Conservation (phyloP, 345 rosid genomes). For the Salix koriyanagi region DNA sequence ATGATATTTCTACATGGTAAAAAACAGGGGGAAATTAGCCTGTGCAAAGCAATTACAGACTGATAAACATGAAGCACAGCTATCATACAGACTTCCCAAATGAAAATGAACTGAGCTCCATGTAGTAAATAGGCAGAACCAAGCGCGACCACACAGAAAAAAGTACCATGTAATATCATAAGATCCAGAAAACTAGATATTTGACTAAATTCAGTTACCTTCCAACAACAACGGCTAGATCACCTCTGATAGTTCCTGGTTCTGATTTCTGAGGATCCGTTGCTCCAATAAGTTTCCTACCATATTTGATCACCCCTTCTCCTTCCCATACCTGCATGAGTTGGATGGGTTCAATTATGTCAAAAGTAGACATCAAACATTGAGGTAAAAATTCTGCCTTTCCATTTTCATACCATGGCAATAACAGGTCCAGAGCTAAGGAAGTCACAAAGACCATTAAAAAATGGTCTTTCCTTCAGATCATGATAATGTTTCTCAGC, state of each 20-base stretch:
- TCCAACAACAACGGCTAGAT: constrained; percentile 89
- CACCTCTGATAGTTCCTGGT: constrained; percentile 97
- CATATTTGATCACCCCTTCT: constrained; percentile 88
- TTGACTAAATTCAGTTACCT: constrained; percentile 43
- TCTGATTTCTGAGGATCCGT: constrained; percentile 99
- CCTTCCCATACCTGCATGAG: constrained; percentile 93
- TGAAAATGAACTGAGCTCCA: no score
- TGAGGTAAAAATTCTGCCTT: background rate
- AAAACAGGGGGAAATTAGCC: background rate
- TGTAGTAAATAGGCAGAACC: no score
- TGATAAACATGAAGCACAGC: background rate
- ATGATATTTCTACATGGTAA: constrained; percentile 69
- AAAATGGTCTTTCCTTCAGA: constrained; percentile 91
- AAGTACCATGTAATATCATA: background rate
- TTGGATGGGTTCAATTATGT: background rate
- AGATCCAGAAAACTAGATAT: background rate
- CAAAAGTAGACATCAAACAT: background rate
- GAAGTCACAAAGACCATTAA: constrained; percentile 84
- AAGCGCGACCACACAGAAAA: no score
- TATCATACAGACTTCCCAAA: no score
- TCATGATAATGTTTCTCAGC: constrained; percentile 93
- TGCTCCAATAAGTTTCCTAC: constrained; percentile 94
- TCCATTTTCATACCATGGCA: constrained; percentile 65
- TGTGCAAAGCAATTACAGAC: background rate
- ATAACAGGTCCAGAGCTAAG: constrained; percentile 99